Evolutionary conservation across 768 basidiomycete species (phyloP), one percentile per base, ranked within the genome.

Genomic region (Tulasnella sp.): DNA sequence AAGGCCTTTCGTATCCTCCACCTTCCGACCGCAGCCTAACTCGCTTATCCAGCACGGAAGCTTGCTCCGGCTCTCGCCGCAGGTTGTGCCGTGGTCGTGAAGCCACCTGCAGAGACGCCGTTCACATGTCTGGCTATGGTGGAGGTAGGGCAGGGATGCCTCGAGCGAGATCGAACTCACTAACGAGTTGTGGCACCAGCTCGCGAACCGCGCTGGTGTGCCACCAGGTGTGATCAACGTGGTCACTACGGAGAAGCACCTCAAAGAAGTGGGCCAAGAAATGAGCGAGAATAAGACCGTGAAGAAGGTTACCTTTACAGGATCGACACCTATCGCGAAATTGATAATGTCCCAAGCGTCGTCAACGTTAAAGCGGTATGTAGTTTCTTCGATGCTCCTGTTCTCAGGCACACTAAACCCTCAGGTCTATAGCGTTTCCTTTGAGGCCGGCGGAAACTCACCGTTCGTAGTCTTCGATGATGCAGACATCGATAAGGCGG

Each of bases 401-500:
- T 39, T 15, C 34, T 21, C 11, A 17, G 31, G 23, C n/a, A 39
- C 9, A 25, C 19, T 29, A 19, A 32, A 34, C 31, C 21, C 25
- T 50, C 11, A 4, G 31, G 15, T 35, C n/a, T 48, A n/a, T 62
- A 73, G 81, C 61, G 67, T 81, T 8, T 89, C 89, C 1, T 69
- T 91, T 35, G 91, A 94, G 70, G 86, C 91, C 27, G 90, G 92
- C 12, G 94, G 96, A 27, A 98, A 98, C 63, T 82, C 93, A 0
- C 86, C 94, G 0, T 92, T 99, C 69, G 96, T 98, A 63, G 86
- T 99, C 6, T 98, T 99, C 67, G 86, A 91, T 61, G 96, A 98
- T 65, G 94, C 92, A 0, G 83, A 98, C 67, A 77, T 99, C 50
- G 87, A 91, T 48, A 81, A 84, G 57, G 96, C 96, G 27, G 89